phyloP scores from a whole-genome alignment of 192 early-diverging fungal genomes.

The Coemansia sp. region DNA sequence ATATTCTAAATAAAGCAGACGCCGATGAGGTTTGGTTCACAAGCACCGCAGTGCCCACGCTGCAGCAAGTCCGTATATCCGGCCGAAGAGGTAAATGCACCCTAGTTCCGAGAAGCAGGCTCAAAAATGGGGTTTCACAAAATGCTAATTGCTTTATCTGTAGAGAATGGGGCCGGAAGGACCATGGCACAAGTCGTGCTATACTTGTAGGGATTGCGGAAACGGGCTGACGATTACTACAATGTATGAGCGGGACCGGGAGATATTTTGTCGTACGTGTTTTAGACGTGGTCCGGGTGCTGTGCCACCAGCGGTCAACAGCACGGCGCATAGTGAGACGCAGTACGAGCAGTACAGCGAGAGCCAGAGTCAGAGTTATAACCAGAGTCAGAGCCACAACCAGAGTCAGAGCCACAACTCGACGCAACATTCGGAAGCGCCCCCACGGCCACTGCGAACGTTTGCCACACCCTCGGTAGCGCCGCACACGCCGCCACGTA shows the following conservation, averaged over 20 bases:
- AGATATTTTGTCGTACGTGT: slow-evolving; percentile 52
- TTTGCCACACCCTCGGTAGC: neutral
- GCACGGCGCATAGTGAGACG: slow-evolving; percentile 3
- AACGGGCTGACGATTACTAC: slow-evolving; percentile 30
- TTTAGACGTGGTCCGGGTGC: slow-evolving; percentile 21
- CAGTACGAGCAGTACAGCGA: neutral
- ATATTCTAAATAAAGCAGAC: too few species aligned
- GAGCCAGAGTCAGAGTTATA: neutral
- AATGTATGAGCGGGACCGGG: slow-evolving; percentile 44
- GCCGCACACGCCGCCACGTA: slow-evolving; percentile 21
- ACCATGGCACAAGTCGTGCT: slow-evolving; percentile 50
- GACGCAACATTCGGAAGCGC: neutral
- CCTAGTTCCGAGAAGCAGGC: neutral
- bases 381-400: neutral
- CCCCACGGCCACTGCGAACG: neutral
- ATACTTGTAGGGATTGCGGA: slow-evolving; percentile 43
- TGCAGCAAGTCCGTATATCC: slow-evolving; percentile 54
- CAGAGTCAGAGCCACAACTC: neutral
- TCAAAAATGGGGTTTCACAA: neutral
- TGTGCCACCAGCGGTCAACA: slow-evolving; percentile 8
- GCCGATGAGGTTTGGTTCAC: slow-evolving; percentile 13
- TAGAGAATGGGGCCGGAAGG: slow-evolving; percentile 53
- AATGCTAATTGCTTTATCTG: neutral
- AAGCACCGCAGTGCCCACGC: slow-evolving; percentile 53
- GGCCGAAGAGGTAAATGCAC: slow-evolving; percentile 46